phyloP scores from a whole-genome alignment of 2,329 filamentous ascomycete species.

The Neonectria punicea region DNA sequence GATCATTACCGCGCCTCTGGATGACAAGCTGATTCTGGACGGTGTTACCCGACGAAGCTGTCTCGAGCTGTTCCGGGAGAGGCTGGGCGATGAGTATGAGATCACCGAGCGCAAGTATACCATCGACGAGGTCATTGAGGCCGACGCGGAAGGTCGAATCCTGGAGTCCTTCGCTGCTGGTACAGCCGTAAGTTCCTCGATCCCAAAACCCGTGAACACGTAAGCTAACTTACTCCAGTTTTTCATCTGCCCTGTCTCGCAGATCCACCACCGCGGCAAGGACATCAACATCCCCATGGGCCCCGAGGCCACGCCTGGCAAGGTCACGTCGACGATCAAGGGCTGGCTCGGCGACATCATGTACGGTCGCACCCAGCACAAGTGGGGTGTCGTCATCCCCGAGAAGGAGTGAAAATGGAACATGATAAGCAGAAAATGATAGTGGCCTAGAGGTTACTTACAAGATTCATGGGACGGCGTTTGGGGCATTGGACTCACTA shows the following conservation, averaged over 20 bases:
- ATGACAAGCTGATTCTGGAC: constrained; percentile 85
- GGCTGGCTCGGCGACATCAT: constrained; percentile 76
- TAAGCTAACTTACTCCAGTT: constrained; percentile 57
- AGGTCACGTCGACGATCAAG: constrained; percentile 72
- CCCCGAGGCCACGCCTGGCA: constrained; percentile 58
- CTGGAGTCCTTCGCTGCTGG: constrained; percentile 89
- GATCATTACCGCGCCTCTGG: constrained; percentile 84
- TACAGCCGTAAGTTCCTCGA: constrained; percentile 74
- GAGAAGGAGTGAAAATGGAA: constrained; percentile 60
- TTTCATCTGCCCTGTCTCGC: constrained; percentile 76
- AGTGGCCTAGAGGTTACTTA: background rate
- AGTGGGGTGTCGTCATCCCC: constrained; percentile 75
- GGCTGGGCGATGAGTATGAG: constrained; percentile 69
- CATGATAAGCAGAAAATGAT: constrained; percentile 1
- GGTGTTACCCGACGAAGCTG: constrained; percentile 88
- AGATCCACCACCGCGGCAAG: constrained; percentile 73
- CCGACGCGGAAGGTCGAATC: constrained; percentile 77
- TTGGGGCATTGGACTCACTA: constrained; percentile 34
- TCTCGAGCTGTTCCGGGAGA: constrained; percentile 75
- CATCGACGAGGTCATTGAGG: constrained; percentile 80
- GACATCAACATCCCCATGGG: constrained; percentile 72
- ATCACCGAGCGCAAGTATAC: constrained; percentile 86
- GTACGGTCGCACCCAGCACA: constrained; percentile 75
- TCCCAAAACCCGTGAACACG: background rate
- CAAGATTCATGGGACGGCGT: constrained; percentile 39